Evolutionary conservation across 257 asterid genomes (phyloP), one percentile per base, ranked within the genome.

Genomic region (Osmanthus fragrans): DNA sequence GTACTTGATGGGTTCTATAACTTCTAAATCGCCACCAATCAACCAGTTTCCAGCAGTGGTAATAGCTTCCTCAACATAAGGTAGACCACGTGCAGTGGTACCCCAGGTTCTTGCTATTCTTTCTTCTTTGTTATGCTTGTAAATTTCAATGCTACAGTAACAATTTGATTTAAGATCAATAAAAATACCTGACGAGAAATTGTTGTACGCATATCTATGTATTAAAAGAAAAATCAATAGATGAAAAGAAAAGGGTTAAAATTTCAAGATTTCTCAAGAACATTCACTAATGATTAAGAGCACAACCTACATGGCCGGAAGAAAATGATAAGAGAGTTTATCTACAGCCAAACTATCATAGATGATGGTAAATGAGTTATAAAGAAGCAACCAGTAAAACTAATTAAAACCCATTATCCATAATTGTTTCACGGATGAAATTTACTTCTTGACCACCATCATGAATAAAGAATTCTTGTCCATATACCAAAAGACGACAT

Each of bases 101-200:
- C 98, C 98, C 98, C 97, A 94, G 18, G 97, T 90, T 85, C 98
- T 89, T 63, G 97, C 97, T 8, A 87, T 86, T 75, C 98, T 85
- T 84, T 94, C 98, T 90, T 94, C 98, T 85, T 92, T 94, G 79
- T 91, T 89, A 86, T 94, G 98, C 84, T 92, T 92, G 89, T 90
- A 94, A 54, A 92, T 91, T 83, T 94, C 97, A 66, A 94, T 82
- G 81, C 98, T 94, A 77, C 70, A 82, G 49, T 69, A 16, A 42
- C 11, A 74, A 58, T 18, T 54, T 19, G 10, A 54, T 54, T 19
- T 54, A 1, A 54, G 64, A 54, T 6, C 21, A 51, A 51, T 51
- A n/a, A 19, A n/a, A 19, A 1, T 54, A 54, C 10, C 29, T 19
- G 25, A 54, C 10, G 3, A 54, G 63, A 7, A 51, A 7, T n/a